These are phyloP conservation scores for Phialophora expanda DNA, from an alignment of 2,329 filamentous ascomycete genomes.

Conservation along the genomic window DNA sequence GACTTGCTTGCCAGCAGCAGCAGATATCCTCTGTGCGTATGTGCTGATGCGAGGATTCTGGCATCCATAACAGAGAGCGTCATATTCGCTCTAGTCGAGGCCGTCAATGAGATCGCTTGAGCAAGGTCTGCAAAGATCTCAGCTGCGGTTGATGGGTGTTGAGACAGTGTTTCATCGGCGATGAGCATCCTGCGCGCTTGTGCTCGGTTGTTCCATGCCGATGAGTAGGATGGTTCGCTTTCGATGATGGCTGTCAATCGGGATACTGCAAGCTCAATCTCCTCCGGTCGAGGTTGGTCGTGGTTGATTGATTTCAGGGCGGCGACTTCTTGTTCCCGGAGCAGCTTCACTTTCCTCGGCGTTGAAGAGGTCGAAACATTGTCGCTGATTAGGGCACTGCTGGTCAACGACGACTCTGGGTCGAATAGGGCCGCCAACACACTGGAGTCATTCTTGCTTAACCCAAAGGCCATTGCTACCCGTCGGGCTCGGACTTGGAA, in stretches of 20 bases:
- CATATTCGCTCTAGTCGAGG: constrained; percentile 47
- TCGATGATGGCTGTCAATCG: constrained; percentile 52
- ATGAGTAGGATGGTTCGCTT: constrained; percentile 56
- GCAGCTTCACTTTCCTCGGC: constrained; percentile 46
- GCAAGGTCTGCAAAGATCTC: constrained; percentile 46
- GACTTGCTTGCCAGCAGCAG: constrained; percentile 48
- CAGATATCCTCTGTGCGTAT: constrained; percentile 60
- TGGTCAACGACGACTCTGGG: constrained; percentile 45
- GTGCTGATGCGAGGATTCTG: constrained; percentile 58
- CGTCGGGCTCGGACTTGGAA: background rate
- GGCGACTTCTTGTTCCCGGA: constrained; percentile 49
- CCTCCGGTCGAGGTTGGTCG: constrained; percentile 35
- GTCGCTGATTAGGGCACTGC: constrained; percentile 42
- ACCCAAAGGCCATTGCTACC: constrained; percentile 19
- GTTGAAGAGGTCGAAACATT: constrained; percentile 50
- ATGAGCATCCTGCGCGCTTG: constrained; percentile 53
- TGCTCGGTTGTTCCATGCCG: constrained; percentile 62
- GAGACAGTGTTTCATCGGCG: constrained; percentile 35
- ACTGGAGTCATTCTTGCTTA: constrained; percentile 52
- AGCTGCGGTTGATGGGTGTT: constrained; percentile 31
- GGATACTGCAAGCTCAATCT: constrained; percentile 44
- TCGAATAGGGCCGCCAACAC: constrained; percentile 55
- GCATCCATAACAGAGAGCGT: constrained; percentile 56
- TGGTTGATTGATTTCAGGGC: constrained; percentile 48
- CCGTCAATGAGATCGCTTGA: constrained; percentile 54